These are phyloP conservation scores for Catunica adiposa DNA, from an alignment of 2,329 filamentous ascomycete species.

Conservation along the genomic window DNA sequence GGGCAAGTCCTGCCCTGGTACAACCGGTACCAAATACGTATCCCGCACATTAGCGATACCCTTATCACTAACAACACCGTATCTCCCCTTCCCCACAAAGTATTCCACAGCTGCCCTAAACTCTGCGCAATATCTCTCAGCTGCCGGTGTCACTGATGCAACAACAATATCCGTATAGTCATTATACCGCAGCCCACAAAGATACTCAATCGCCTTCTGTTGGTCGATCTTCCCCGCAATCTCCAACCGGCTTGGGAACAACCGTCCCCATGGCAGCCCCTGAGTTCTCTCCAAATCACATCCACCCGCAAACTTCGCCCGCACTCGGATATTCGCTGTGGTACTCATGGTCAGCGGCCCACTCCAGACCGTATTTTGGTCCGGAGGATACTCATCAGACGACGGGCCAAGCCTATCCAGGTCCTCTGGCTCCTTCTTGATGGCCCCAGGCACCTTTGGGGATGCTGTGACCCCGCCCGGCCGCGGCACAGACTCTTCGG, in stretches of 20 bases:
- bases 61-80: conserved; percentile 73
- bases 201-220: conserved; percentile 73
- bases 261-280: conserved; percentile 51
- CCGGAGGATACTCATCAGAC: conserved; percentile 54
- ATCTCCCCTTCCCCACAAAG: conserved; percentile 65
- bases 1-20: conserved; percentile 55
- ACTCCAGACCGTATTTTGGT: conserved; percentile 62
- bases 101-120: conserved; percentile 76
- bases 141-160: conserved; percentile 50
- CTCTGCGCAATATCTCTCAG: conserved; percentile 39
- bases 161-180: conserved; percentile 71
- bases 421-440: conserved; percentile 22
- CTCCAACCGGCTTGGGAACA: conserved; percentile 54
- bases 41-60: conserved; percentile 63
- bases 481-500: conserved; percentile 17
- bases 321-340: conserved; percentile 57
- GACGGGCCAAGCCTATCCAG: conserved; percentile 25
- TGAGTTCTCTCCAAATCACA: conserved; percentile 42
- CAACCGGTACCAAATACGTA: conserved; percentile 77
- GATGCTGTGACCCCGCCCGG: conserved; percentile 16
- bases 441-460: conserved; percentile 1
- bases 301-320: conserved; percentile 71
- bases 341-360: conserved; percentile 62
- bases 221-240: conserved; percentile 70
- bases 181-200: conserved; percentile 73